These are phyloP conservation scores for Lentinula aciculospora DNA, from an alignment of 768 basidiomycete genomes.

Conservation along the genomic window DNA sequence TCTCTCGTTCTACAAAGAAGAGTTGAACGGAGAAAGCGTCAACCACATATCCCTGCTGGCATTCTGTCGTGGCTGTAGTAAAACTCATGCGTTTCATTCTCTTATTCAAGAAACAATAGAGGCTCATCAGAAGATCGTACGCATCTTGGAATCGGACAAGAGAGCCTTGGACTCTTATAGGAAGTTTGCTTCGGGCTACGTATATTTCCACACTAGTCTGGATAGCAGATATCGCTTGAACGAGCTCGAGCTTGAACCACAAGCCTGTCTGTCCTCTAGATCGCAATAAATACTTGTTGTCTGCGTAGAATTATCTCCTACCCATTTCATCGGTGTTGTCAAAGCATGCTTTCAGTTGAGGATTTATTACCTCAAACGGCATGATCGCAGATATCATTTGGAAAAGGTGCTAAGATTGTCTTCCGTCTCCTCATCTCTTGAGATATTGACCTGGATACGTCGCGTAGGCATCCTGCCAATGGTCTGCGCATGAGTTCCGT, in stretches of 20 bases:
- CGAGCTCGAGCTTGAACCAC: not conserved
- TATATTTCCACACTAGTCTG: constrained; percentile 11
- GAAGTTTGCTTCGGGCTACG: constrained; percentile 14
- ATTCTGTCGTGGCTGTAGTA: constrained; percentile 15
- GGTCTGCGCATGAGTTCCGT: not conserved
- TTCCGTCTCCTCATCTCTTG: not conserved
- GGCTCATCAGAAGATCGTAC: constrained; percentile 17
- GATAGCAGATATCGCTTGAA: not conserved
- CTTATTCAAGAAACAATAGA: constrained; percentile 20
- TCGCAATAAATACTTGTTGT: no score
- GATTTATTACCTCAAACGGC: no score
- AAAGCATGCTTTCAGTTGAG: no score
- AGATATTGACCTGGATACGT: constrained; percentile 5
- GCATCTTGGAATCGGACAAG: constrained; percentile 16
- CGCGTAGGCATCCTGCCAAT: constrained; percentile 9
- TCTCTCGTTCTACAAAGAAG: constrained; percentile 37
- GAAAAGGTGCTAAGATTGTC: not conserved
- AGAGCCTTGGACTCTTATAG: constrained; percentile 15
- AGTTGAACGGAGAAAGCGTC: constrained; percentile 24
- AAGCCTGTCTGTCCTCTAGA: no score
- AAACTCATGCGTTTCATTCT: constrained; percentile 18
- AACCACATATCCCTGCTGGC: constrained; percentile 22
- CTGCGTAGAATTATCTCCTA: no score
- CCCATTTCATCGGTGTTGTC: no score
- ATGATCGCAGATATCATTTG: not conserved